Conservation (phyloP, 768 basidiomycete genomes). For the Lentinus brumalis region DNA sequence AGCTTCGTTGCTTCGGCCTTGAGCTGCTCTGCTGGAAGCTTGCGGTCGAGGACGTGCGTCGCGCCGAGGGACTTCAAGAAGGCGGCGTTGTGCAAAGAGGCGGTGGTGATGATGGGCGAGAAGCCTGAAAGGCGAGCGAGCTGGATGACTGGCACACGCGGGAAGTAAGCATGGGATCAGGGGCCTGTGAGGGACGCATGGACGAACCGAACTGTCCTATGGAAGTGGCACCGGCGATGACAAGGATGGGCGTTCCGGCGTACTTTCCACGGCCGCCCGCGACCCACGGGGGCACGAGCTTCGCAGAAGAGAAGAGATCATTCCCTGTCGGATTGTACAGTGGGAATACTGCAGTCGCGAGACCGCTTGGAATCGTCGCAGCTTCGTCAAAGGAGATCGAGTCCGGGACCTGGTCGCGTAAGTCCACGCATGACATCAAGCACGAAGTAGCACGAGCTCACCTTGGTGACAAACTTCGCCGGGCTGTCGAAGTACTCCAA, state of each 20-base stretch:
- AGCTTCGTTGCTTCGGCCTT: conserved; percentile 16
- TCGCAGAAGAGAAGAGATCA: conserved; percentile 3
- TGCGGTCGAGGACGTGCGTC: conserved; percentile 31
- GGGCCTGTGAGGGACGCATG: too few species aligned
- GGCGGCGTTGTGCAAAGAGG: conserved; percentile 25
- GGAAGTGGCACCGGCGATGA: conserved; percentile 31
- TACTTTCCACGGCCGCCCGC: conserved; percentile 10
- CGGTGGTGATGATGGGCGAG: conserved; percentile 32
- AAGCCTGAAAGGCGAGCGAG: conserved; percentile 30
- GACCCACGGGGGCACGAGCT: conserved; percentile 14
- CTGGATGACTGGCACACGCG: conserved; percentile 23
- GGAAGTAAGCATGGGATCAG: too few species aligned
- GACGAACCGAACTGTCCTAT: conserved; percentile 32
- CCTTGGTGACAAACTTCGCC: conserved; percentile 28
- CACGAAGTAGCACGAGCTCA: conserved; percentile 1
- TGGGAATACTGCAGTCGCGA: conserved; percentile 32
- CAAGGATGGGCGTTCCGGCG: conserved; percentile 23
- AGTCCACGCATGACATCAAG: conserved; percentile 19
- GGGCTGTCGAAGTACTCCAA: conserved; percentile 31
- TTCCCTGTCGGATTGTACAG: conserved; percentile 25
- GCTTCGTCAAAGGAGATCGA: conserved; percentile 34
- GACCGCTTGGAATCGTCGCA: conserved; percentile 31
- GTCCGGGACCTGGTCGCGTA: conserved; percentile 25
- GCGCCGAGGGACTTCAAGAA: conserved; percentile 23
- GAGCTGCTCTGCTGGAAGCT: conserved; percentile 10